These are phyloP conservation scores for Fusarium protoensiforme DNA, from an alignment of 2,329 filamentous ascomycete genomes.

Conservation along the genomic window DNA sequence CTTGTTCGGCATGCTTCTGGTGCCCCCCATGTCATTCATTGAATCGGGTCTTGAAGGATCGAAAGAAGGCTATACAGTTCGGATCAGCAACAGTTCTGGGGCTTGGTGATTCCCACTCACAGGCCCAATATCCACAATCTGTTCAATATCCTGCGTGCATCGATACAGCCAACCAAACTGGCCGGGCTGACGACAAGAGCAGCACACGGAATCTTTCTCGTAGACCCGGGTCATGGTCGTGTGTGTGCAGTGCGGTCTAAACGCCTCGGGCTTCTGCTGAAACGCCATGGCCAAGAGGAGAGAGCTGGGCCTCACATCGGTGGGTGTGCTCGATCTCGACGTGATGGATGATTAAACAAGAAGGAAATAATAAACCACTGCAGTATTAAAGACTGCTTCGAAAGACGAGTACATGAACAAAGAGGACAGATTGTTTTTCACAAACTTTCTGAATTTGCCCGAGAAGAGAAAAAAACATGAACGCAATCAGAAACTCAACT, in stretches of 20 bases:
- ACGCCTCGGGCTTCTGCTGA: slow-evolving; percentile 27
- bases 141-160: slow-evolving; percentile 73
- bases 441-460: not conserved
- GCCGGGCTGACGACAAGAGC: slow-evolving; percentile 65
- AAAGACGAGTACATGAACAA: not conserved
- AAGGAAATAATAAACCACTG: not conserved
- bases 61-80: slow-evolving; percentile 43
- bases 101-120: slow-evolving; percentile 5
- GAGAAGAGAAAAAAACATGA: not conserved
- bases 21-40: slow-evolving; percentile 48
- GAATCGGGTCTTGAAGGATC: slow-evolving; percentile 50
- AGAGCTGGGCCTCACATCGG: not conserved
- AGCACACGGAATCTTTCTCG: slow-evolving; percentile 63
- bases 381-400: not conserved
- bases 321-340: not conserved
- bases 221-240: slow-evolving; percentile 75
- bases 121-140: slow-evolving; percentile 48
- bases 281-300: slow-evolving; percentile 20
- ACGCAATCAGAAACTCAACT: not conserved
- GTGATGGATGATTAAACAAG: not conserved
- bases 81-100: slow-evolving; percentile 1
- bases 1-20: slow-evolving; percentile 55
- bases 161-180: slow-evolving; percentile 78
- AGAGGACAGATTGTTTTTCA: not conserved
- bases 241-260: slow-evolving; percentile 69